A percentile compares a stretch with the other conserved stretches of the same genome.
Conservation (phyloP, 2,329 filamentous ascomycete genomes). For the Fusarium sambucinum region DNA sequence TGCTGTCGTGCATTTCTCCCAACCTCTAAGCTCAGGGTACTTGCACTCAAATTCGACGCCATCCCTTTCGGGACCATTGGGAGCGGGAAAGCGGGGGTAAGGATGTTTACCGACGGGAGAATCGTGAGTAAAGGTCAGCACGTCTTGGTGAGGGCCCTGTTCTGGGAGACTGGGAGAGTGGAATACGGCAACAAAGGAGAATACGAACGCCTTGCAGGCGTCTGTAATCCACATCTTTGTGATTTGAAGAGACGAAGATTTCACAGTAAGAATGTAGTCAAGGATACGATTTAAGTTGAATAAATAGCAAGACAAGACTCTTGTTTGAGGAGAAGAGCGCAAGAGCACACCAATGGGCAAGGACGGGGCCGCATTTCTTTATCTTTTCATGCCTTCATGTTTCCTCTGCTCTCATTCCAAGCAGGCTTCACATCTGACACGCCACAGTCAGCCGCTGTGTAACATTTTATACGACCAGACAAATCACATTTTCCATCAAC, state of each 20-base stretch:
- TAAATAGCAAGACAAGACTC: neutral
- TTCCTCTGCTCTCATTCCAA: neutral
- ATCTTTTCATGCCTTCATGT: neutral
- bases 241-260: neutral
- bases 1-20: constrained; percentile 2
- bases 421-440: neutral
- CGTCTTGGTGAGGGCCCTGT: constrained; percentile 2
- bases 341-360: neutral
- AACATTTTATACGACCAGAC: neutral
- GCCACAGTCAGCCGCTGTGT: neutral
- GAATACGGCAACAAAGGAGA: constrained; percentile 12
- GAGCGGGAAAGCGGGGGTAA: constrained; percentile 2
- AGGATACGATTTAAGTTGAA: neutral
- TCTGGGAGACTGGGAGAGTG: neutral
- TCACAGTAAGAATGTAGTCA: neutral
- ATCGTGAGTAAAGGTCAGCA: constrained; percentile 5
- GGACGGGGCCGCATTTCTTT: neutral
- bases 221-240: constrained; percentile 16
- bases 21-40: constrained; percentile 8
- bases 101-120: neutral
- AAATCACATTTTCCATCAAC: neutral
- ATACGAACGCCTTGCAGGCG: constrained; percentile 9
- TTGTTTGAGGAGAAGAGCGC: neutral
- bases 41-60: neutral
- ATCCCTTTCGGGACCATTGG: constrained; percentile 9